Evolutionary conservation across 1,284 basidiomycete species (phyloP).

Genomic region (Anthracocystis setariae): DNA sequence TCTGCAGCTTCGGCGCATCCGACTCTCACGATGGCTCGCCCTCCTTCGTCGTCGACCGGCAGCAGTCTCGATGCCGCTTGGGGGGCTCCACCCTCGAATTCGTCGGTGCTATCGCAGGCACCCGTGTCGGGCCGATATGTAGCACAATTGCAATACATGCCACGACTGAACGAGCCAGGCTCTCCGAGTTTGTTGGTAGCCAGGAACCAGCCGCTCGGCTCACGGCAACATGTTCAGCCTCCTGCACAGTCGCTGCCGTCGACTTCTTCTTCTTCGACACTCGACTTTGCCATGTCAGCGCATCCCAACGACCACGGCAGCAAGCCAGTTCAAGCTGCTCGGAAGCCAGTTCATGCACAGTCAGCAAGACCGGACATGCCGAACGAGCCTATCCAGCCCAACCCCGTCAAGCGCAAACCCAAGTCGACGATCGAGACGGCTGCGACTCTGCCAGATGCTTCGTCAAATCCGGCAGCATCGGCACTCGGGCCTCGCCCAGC

Average conservation of each 20-base stretch:
- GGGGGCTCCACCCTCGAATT: constrained; percentile 10
- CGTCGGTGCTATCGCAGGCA: constrained; percentile 2
- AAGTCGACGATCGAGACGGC: constrained; percentile 1
- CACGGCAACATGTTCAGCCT: constrained; percentile 11
- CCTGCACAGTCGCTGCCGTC: constrained; percentile 1
- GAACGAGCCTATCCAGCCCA: constrained; percentile 12
- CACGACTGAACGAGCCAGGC: constrained; percentile 20
- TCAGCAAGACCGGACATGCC: constrained; percentile 13
- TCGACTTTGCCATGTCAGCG: constrained; percentile 33
- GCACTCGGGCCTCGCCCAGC: not conserved
- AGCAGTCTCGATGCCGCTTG: constrained; percentile 40
- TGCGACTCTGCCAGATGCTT: not conserved
- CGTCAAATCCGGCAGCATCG: not conserved
- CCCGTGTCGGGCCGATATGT: constrained; percentile 1
- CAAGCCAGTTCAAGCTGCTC: not conserved
- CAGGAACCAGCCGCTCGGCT: constrained; percentile 10
- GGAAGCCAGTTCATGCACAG: not conserved
- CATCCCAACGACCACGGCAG: constrained; percentile 5
- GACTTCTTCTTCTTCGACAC: constrained; percentile 20
- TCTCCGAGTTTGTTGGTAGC: constrained; percentile 34
- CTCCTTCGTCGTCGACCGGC: constrained; percentile 11
- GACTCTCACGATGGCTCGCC: constrained; percentile 2
- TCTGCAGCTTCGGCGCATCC: constrained; percentile 1
- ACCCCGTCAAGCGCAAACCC: constrained; percentile 12
- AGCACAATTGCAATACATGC: constrained; percentile 10